These are phyloP conservation scores for Penicillium dipodomyicola DNA, from an alignment of 495 filamentous ascomycete genomes.

Conservation along the genomic window DNA sequence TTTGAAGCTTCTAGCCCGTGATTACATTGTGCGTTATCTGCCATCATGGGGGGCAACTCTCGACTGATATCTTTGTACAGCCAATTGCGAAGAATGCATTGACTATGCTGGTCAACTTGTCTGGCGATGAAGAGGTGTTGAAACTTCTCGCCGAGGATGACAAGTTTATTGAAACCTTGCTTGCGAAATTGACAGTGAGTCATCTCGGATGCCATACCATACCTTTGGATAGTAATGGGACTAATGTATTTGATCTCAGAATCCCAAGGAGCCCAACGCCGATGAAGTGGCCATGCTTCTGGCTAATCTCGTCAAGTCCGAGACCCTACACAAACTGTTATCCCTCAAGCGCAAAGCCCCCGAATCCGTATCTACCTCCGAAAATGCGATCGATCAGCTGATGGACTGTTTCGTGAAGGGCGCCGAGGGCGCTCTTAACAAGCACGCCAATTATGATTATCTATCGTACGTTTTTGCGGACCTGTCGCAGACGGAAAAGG, in stretches of 20 bases:
- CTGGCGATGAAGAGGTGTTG: slow-evolving; percentile 71
- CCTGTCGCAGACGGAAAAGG: slow-evolving; percentile 71
- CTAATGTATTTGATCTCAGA: slow-evolving; percentile 36
- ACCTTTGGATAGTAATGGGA: not conserved
- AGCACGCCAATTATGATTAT: slow-evolving; percentile 85
- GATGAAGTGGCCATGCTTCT: slow-evolving; percentile 87
- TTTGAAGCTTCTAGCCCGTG: slow-evolving; percentile 81
- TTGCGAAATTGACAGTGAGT: slow-evolving; percentile 75
- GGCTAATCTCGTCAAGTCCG: slow-evolving; percentile 83
- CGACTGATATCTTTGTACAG: slow-evolving; percentile 40
- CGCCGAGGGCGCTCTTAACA: slow-evolving; percentile 75
- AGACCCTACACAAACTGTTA: slow-evolving; percentile 64
- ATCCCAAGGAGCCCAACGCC: slow-evolving; percentile 66
- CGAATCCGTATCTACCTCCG: slow-evolving; percentile 61
- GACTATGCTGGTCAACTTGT: slow-evolving; percentile 89
- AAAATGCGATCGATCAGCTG: slow-evolving; percentile 78
- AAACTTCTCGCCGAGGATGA: slow-evolving; percentile 73
- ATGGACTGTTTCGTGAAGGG: slow-evolving; percentile 96
- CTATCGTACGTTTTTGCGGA: slow-evolving; percentile 92
- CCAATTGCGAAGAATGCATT: slow-evolving; percentile 89
- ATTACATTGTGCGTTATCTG: slow-evolving; percentile 62
- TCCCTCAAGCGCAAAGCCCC: slow-evolving; percentile 60
- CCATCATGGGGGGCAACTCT: not conserved
- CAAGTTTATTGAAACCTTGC: slow-evolving; percentile 69
- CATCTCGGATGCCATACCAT: not conserved